Conservation (phyloP, 306 rosid species). For the Prunus davidiana region DNA sequence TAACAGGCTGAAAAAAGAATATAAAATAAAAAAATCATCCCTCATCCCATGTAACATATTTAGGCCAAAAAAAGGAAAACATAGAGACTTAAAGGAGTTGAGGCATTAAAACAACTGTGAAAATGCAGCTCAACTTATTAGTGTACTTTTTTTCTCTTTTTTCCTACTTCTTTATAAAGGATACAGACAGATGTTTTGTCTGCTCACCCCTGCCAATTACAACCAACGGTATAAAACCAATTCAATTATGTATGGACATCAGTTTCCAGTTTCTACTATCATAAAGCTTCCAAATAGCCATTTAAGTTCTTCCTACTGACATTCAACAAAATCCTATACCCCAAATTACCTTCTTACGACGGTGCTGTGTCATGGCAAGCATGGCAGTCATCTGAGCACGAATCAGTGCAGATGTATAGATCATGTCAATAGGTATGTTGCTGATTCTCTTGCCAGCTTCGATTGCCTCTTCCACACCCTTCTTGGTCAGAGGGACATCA, state of each 20-base stretch:
- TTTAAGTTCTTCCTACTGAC: neutral
- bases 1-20: constrained; percentile 8
- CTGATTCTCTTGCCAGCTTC: constrained; percentile 99
- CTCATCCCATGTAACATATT: neutral
- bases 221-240: neutral
- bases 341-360: constrained; percentile 71
- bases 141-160: neutral
- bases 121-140: neutral
- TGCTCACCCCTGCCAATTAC: neutral
- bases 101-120: neutral
- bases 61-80: neutral
- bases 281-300: neutral
- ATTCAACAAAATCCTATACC: neutral
- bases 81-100: neutral
- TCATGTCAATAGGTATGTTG: constrained; percentile 89
- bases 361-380: constrained; percentile 99
- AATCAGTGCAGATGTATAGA: constrained; percentile 89
- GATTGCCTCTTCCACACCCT: constrained; percentile 96
- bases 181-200: neutral
- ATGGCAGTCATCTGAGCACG: constrained; percentile 99
- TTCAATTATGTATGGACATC: neutral
- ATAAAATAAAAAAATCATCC: constrained; percentile 9
- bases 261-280: neutral
- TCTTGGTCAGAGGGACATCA: constrained; percentile 90
- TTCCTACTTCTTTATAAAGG: too few species aligned